Evolutionary conservation across 306 rosid genomes (phyloP).

Genomic region (Geum urbanum): DNA sequence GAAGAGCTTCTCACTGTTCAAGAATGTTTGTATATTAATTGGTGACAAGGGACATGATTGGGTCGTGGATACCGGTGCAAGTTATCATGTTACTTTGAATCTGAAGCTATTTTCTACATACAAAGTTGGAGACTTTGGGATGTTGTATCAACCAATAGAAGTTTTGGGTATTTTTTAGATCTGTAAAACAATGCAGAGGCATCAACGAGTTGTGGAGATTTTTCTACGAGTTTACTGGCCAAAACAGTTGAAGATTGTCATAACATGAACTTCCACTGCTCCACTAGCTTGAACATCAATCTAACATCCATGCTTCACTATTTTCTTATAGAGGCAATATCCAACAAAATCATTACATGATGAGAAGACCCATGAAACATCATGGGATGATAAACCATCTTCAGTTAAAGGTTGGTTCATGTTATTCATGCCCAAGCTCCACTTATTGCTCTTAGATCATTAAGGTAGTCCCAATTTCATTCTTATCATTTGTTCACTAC

Average conservation of each 20-base stretch:
- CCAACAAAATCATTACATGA: constrained; percentile 12
- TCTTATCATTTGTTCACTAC: too few relatives aligned
- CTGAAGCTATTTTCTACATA: too few relatives aligned
- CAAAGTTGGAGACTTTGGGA: too few relatives aligned
- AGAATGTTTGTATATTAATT: too few relatives aligned
- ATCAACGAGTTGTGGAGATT: background rate
- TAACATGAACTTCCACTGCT: background rate
- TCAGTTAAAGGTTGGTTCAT: constrained; percentile 10
- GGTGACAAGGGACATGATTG: too few relatives aligned
- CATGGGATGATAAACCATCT: constrained; percentile 9
- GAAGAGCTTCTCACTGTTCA: too few relatives aligned
- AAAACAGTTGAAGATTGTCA: background rate
- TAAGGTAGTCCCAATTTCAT: too few relatives aligned
- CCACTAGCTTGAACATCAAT: background rate
- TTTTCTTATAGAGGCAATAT: constrained; percentile 10
- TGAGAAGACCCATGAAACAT: constrained; percentile 17
- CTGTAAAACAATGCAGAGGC: too few relatives aligned
- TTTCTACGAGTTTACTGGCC: background rate
- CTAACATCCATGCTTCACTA: background rate
- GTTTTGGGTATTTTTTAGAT: background rate
- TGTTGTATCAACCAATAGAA: background rate
- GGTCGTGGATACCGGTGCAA: too few relatives aligned
- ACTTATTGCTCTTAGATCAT: too few relatives aligned
- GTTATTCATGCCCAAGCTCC: too few relatives aligned
- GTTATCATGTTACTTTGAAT: too few relatives aligned